Conservation (phyloP, 2,329 filamentous ascomycete genomes). For the Eutypa lata region DNA sequence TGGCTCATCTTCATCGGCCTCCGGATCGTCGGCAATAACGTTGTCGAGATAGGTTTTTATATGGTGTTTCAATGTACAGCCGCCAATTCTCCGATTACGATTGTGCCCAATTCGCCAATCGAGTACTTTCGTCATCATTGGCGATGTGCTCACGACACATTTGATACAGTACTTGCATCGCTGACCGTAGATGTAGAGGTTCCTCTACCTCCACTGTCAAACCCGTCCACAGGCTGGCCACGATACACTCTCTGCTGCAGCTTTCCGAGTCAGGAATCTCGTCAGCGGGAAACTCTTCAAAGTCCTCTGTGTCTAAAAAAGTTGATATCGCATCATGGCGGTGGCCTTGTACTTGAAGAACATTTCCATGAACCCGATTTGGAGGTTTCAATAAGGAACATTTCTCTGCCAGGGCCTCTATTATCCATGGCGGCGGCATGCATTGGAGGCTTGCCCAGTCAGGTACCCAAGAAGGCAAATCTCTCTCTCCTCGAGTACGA, state of each 20-base stretch:
- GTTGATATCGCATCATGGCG: neutral
- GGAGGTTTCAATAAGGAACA: neutral
- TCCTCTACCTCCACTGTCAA: too few species aligned
- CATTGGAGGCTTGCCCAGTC: conserved; percentile 7
- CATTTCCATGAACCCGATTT: neutral
- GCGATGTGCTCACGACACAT: too few species aligned
- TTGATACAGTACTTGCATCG: too few species aligned
- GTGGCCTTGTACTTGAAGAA: neutral
- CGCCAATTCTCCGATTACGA: too few species aligned
- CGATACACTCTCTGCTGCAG: neutral
- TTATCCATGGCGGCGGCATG: conserved; percentile 3
- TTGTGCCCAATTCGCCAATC: too few species aligned
- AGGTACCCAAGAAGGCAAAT: neutral
- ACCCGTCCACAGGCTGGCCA: neutral
- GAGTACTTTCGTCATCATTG: too few species aligned
- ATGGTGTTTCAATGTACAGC: neutral
- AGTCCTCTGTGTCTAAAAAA: neutral
- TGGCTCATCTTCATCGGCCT: neutral
- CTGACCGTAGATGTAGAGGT: too few species aligned
- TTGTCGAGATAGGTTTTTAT: neutral
- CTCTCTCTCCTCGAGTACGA: too few species aligned
- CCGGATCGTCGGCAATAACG: neutral
- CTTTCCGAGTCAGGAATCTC: neutral
- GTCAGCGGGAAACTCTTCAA: neutral
- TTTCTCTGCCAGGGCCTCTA: neutral